Base-by-base conservation (phyloP, 768 basidiomycete species). In the Hypsizygus marmoreus region DNA sequence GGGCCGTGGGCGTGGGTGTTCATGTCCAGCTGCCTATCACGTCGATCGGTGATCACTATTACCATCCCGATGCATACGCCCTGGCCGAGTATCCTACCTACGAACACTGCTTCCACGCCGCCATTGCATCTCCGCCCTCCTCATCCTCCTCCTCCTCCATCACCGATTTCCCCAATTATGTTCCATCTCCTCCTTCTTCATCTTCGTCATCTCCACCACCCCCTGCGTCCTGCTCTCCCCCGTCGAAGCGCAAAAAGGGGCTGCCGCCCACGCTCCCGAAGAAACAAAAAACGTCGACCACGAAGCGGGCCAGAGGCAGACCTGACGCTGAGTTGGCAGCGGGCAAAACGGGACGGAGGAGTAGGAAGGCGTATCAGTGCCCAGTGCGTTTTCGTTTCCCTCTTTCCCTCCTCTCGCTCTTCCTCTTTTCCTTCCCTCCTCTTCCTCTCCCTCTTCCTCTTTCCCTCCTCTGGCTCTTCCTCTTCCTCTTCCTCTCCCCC, bases 351-450 rank as follows among this genome's bases (percentile, higher is more conserved):
- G 24, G 35, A 14, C 34, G 60, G 51, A 59, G 61, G 49, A 48
- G 74, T 39, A 75, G 75, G 58, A 79, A 76, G 62, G 56, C 62
- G 40, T 77, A 65, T 63, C 71, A 67, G 47, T 81, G 77, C 59
- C 75, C 75, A 38, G 77, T 79, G 63, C 50, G 74, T 67, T 7
- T n/a, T n/a, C n/a, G n/a, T n/a, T n/a, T n/a, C n/a, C n/a, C n/a
- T n/a, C n/a, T n/a, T n/a, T n/a, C n/a, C n/a, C n/a, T n/a, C 16
- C 32, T 9, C 20, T 19, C 20, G 13, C 32, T 34, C 5, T 10
- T 11, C 13, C 32, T 33, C 8, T 22, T 17, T 10, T 36, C 25
- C 17, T 36, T 29, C n/a, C 13, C 29, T 28, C 19, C 28, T 37
- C 13, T n/a, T 31, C n/a, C 23, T n/a, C 14, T 8, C 1, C 6